A percentile compares a stretch with the other conserved stretches of the same genome.
These are phyloP conservation scores for Hirsutella thompsonii DNA, from an alignment of 2,329 filamentous ascomycete species.

Conservation along the genomic window DNA sequence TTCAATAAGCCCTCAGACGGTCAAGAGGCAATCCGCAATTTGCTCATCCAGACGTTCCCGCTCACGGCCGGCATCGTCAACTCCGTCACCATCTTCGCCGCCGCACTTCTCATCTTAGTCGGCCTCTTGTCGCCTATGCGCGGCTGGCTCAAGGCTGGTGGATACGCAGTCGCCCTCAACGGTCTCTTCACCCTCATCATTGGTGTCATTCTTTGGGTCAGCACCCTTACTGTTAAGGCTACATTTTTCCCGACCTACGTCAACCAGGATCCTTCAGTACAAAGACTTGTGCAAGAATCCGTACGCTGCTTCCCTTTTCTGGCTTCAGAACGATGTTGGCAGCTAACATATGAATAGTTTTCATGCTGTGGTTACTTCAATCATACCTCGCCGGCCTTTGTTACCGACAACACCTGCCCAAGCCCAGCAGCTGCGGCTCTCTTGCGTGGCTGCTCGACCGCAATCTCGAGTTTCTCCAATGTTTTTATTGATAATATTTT, in stretches of 20 bases:
- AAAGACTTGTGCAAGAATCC: conserved; percentile 57
- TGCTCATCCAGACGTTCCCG: conserved; percentile 41
- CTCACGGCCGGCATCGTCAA: conserved; percentile 59
- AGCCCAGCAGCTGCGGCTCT: conserved; percentile 59
- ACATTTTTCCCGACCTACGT: conserved; percentile 50
- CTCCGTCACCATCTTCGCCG: conserved; percentile 56
- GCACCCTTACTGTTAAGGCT: conserved; percentile 55
- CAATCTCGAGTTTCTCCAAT: conserved; percentile 58
- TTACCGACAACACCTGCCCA: conserved; percentile 54
- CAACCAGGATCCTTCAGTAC: conserved; percentile 38
- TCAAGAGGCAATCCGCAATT: conserved; percentile 32
- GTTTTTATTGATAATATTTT: conserved; percentile 63
- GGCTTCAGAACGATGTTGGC: background rate
- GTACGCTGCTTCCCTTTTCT: conserved; percentile 27
- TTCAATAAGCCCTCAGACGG: conserved; percentile 30
- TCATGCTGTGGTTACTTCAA: conserved; percentile 72
- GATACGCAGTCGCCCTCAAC: conserved; percentile 49
- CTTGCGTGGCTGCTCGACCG: conserved; percentile 54
- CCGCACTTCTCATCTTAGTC: conserved; percentile 57
- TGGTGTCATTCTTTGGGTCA: conserved; percentile 58
- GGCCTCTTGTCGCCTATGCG: conserved; percentile 56
- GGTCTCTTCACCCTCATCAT: conserved; percentile 52
- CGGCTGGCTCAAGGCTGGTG: conserved; percentile 57
- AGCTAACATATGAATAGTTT: conserved; percentile 43
- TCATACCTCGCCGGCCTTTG: conserved; percentile 57